Base-by-base conservation (phyloP, 192 early-diverging fungal genomes). In the Gamsiella multidivaricata region DNA sequence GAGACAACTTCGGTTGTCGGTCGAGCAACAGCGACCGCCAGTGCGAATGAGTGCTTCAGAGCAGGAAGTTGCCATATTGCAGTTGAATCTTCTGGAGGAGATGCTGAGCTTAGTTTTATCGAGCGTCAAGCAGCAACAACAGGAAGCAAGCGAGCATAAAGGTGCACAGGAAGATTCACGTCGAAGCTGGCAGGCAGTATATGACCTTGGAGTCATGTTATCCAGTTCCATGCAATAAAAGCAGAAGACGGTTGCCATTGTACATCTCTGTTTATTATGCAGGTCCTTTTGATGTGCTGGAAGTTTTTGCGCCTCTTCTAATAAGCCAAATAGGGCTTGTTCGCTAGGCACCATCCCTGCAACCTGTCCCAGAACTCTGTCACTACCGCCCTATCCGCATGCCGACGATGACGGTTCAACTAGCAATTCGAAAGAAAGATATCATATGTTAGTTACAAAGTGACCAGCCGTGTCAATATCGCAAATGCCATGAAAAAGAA, bases 281-380 rank as follows among this genome's bases (percentile, higher is more conserved):
- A 43, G 25, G 37, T 9, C 6, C 9, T 6, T 3, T 2, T 26
- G 14, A 53, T 22, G 34, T 6, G 25, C 9, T 1, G 6, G 18
- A 34, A 31, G 42, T 45, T 28, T 2, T 14, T 43, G 18, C 20
- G 12, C 26, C 12, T 22, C 22, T 34, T 41, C 70, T 83, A 87
- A 39, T 71, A 87, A 22, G 71, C 74, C 22, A 88, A 52, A 51
- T 82, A 69, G 12, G 81, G 78, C 47, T 85, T 85, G 39, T 80
- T 67, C 29, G 75, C 80, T 14, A 81, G 67, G 60, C 81, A 84
- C 55, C 84, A 89, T 31, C 67, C 74, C 41, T 87, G 86, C 20
- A 89, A 33, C 25, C 68, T 73, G 41, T 89, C 82, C 88, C 88
- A 89, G 53, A 89, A 85, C 36, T 82, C 79, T 32, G 84, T 83